A percentile compares a stretch with the other conserved stretches of the same genome.
Conservation (phyloP, 2,329 filamentous ascomycete species). For the Colletotrichum chrysophilum region DNA sequence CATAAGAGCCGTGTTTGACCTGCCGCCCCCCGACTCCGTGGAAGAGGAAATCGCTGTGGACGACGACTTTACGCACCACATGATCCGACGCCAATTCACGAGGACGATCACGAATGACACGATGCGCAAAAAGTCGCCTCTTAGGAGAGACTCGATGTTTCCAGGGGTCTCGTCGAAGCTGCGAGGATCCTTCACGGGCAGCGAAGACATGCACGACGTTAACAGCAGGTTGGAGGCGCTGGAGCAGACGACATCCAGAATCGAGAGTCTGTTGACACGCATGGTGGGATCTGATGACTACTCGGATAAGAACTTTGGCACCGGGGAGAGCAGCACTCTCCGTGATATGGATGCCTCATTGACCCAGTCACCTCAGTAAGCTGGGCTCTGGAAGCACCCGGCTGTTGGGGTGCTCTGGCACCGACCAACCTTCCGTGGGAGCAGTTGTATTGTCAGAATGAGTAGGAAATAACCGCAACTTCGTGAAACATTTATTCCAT, state of each 20-base stretch:
- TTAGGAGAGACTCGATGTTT: slow-evolving; percentile 63
- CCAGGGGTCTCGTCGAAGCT: slow-evolving; percentile 57
- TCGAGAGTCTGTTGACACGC: slow-evolving; percentile 51
- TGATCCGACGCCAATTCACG: slow-evolving; percentile 63
- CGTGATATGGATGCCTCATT: slow-evolving; percentile 29
- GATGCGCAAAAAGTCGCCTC: slow-evolving; percentile 34
- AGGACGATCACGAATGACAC: slow-evolving; percentile 47
- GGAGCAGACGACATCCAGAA: slow-evolving; percentile 53
- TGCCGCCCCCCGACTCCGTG: slow-evolving; percentile 68
- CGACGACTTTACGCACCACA: slow-evolving; percentile 62
- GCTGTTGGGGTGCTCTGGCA: neutral
- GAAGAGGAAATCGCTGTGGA: slow-evolving; percentile 63
- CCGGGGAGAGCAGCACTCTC: slow-evolving; percentile 31
- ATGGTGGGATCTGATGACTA: slow-evolving; percentile 33
- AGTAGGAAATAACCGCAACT: neutral
- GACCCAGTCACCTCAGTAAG: slow-evolving; percentile 33
- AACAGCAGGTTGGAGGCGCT: slow-evolving; percentile 50
- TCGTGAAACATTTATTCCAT: neutral
- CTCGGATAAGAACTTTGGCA: slow-evolving; percentile 28
- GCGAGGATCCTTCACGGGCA: slow-evolving; percentile 51
- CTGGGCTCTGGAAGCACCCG: neutral
- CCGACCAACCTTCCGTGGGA: neutral
- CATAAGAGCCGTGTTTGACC: slow-evolving; percentile 74
- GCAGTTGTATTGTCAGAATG: neutral
- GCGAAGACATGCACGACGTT: slow-evolving; percentile 50